Percentiles rank a stretch among this genome's conserved stretches.
Conservation (phyloP, 1,139 yeast genomes). For the Meyerozyma smithsonii region DNA sequence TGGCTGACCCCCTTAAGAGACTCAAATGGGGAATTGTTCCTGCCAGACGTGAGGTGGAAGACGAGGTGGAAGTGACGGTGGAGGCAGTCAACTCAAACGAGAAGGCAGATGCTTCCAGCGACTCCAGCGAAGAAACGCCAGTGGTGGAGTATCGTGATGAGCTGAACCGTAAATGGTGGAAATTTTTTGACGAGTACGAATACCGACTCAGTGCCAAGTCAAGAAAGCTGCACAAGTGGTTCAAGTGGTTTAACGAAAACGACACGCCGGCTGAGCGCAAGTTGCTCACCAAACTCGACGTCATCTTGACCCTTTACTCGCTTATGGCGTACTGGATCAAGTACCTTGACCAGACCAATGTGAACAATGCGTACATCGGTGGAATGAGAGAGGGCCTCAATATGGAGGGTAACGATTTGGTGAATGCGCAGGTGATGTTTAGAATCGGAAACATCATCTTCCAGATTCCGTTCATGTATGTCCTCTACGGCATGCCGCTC, state of each 20-base stretch:
- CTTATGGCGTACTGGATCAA: conserved; percentile 55
- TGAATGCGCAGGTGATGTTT: conserved; percentile 55
- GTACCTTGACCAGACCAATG: background rate
- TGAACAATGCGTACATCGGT: background rate
- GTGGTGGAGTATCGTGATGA: conserved; percentile 54
- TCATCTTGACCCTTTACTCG: conserved; percentile 54
- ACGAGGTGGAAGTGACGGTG: conserved; percentile 17
- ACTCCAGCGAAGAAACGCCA: conserved; percentile 3
- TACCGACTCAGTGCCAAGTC: conserved; percentile 40
- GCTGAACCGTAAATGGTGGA: conserved; percentile 59
- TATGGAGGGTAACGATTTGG: conserved; percentile 35
- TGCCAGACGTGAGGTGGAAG: conserved; percentile 41
- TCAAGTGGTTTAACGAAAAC: conserved; percentile 57
- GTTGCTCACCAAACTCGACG: conserved; percentile 57
- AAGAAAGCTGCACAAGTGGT: conserved; percentile 47
- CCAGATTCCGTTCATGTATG: conserved; percentile 47
- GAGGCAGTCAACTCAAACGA: conserved; percentile 11
- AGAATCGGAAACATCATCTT: conserved; percentile 55
- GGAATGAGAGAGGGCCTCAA: background rate
- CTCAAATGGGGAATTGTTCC: conserved; percentile 51
- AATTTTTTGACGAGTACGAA: conserved; percentile 59
- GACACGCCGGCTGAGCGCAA: conserved; percentile 53
- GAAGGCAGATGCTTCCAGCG: conserved; percentile 4
- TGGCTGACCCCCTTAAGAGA: conserved; percentile 22
- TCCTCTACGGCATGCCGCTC: conserved; percentile 45